Evolutionary conservation across 2,329 filamentous ascomycete species (phyloP), one percentile per base, ranked within the genome.

Genomic region (Trichoderma atroviride): DNA sequence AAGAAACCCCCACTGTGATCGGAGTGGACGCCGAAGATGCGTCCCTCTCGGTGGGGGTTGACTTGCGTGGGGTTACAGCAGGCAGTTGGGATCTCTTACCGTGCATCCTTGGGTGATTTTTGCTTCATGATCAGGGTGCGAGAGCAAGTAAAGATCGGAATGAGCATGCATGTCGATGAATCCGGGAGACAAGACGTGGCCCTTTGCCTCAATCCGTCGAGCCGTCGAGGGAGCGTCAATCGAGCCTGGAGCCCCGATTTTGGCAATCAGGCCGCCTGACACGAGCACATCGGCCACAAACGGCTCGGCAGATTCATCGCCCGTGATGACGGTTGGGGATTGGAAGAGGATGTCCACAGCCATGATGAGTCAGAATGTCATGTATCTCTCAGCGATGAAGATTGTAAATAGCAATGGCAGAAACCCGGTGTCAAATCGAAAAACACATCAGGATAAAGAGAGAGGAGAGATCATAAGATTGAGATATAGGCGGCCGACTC

Each of bases 141-240:
- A 72, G 31, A 75, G 72, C 11, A 75, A 73, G 27, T 75, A 75
- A 24, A 75, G 68, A 27, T 75, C 74, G 13, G 74, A 75, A 57
- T 75, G 74, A 2, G 74, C 74, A 61, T 75, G 74, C 74, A 75
- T 75, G 33, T 75, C 74, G 43, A 75, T 75, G n/a, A 75, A 75
- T 2, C 74, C 74, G 9, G 74, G 74, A 24, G 74, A 75, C 7
- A 75, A 68, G 13, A 68, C 63, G 11, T 63, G 63, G 5, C 74
- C 74, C 43, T 69, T 72, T 52, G 70, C 72, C 7, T 74, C 70
- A 43, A 75, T 71, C 6, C 50, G 59, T 24, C 73, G 70, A 19
- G 71, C 64, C 9, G 70, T 65, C 9, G 64, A 63, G 14, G 64
- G 27, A 22, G 33, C 47, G 7, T 72, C 37, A 33, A 74, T 58